A percentile compares a stretch with the other conserved stretches of the same genome.
Conservation (phyloP, 257 asterid genomes). For the Coffea canephora region DNA sequence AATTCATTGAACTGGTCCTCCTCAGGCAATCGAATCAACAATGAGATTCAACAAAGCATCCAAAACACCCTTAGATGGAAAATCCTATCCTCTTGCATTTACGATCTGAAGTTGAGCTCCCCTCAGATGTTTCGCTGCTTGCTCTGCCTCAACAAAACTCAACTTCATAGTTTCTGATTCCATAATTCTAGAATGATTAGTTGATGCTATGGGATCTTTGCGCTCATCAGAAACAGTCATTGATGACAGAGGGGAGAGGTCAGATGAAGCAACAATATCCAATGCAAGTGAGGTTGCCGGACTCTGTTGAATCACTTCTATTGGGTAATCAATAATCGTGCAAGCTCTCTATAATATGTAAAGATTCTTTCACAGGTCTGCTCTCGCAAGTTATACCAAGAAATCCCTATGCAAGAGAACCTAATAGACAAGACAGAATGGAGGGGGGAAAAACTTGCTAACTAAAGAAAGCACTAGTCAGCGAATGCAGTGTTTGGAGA, state of each 20-base stretch:
- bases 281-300: constrained; percentile 28
- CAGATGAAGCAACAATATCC: constrained; percentile 28
- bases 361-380: neutral
- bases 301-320: constrained; percentile 20
- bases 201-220: constrained; percentile 9
- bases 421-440: neutral
- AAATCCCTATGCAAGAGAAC: neutral
- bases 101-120: constrained; percentile 46
- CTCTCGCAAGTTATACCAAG: neutral
- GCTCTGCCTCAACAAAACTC: constrained; percentile 37
- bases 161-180: constrained; percentile 17
- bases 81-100: constrained; percentile 41
- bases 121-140: constrained; percentile 44
- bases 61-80: constrained; percentile 47
- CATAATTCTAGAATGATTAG: constrained; percentile 2
- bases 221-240: constrained; percentile 23
- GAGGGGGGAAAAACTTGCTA: neutral
- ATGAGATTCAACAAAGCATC: constrained; percentile 38
- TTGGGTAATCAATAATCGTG: constrained; percentile 24
- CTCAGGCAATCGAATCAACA: constrained; percentile 33
- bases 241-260: constrained; percentile 37
- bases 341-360: neutral
- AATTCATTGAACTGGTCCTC: constrained; percentile 39
- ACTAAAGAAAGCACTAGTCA: neutral
- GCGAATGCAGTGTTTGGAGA: neutral